Evolutionary conservation across 2,329 filamentous ascomycete genomes (phyloP).

Genomic region (Colletotrichum lindemuthianum): DNA sequence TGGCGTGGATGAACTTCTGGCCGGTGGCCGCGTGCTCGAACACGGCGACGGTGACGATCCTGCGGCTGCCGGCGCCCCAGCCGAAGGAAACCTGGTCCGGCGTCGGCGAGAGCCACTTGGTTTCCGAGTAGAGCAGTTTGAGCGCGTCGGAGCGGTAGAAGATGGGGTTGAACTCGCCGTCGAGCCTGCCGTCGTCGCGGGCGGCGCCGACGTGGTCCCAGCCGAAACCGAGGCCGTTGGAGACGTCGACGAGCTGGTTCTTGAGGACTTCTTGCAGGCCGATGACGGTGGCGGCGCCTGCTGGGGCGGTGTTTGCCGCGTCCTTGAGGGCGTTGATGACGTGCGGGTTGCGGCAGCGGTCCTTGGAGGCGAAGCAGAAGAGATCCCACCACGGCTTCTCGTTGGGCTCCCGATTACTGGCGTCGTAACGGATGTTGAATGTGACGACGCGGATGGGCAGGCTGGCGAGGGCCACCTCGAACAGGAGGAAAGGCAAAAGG

Average conservation of each 20-base stretch:
- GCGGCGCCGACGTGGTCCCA: slow-evolving; percentile 64
- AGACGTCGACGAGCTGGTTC: slow-evolving; percentile 69
- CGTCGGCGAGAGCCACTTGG: slow-evolving; percentile 71
- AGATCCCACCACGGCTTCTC: slow-evolving; percentile 68
- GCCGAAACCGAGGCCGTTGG: slow-evolving; percentile 55
- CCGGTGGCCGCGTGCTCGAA: slow-evolving; percentile 54
- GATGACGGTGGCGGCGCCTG: slow-evolving; percentile 58
- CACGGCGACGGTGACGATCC: slow-evolving; percentile 60
- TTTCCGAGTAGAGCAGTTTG: slow-evolving; percentile 60
- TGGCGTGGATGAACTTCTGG: slow-evolving; percentile 54
- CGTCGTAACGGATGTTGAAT: slow-evolving; percentile 76
- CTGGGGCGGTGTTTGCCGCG: slow-evolving; percentile 57
- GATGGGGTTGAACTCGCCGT: slow-evolving; percentile 74
- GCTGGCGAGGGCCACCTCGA: slow-evolving; percentile 8
- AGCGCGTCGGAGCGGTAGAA: slow-evolving; percentile 67
- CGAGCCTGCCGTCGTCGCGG: slow-evolving; percentile 63
- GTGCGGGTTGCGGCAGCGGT: slow-evolving; percentile 59
- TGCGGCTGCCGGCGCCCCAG: slow-evolving; percentile 60
- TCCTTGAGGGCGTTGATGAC: slow-evolving; percentile 67
- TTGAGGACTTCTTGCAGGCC: slow-evolving; percentile 77
- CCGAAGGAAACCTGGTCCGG: slow-evolving; percentile 66
- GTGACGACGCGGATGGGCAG: slow-evolving; percentile 66
- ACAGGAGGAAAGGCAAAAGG: slow-evolving; percentile 13
- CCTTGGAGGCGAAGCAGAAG: slow-evolving; percentile 20
- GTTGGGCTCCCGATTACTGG: slow-evolving; percentile 56